These are phyloP conservation scores for Sungouiozyma ichnusensis DNA, from an alignment of 805 yeast genomes.

Conservation along the genomic window DNA sequence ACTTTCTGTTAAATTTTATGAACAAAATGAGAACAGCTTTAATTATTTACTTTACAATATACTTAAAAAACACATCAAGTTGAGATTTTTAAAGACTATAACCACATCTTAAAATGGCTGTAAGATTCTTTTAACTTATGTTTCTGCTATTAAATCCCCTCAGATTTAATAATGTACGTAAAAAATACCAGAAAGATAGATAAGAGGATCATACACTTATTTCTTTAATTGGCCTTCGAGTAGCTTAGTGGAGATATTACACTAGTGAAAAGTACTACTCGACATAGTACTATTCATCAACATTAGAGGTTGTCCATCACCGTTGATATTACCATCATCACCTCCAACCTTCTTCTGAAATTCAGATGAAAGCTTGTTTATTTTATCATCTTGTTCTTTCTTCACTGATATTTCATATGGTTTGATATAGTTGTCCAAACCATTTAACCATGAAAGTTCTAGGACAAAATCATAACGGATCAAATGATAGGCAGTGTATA, in stretches of 20 bases:
- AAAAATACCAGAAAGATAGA: too few species aligned
- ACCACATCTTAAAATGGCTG: background rate
- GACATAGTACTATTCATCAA: constrained; percentile 66
- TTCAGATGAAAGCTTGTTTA: constrained; percentile 44
- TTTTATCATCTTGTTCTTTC: constrained; percentile 63
- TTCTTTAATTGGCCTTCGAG: too few species aligned
- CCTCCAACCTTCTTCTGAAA: constrained; percentile 41
- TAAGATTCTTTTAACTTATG: background rate
- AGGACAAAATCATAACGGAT: constrained; percentile 73
- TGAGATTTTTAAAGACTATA: background rate
- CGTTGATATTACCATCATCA: constrained; percentile 40
- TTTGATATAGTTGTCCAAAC: constrained; percentile 72
- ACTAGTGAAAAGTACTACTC: background rate
- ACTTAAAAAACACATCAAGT: too few species aligned
- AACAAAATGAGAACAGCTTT: too few species aligned
- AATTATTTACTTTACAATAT: too few species aligned
- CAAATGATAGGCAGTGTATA: constrained; percentile 75
- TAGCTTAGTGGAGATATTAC: background rate
- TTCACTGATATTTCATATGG: constrained; percentile 83
- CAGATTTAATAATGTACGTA: constrained; percentile 2
- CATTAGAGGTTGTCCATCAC: constrained; percentile 63
- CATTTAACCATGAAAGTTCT: constrained; percentile 86
- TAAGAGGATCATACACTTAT: too few species aligned
- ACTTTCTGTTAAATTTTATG: too few species aligned
- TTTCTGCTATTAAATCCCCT: too few species aligned